Percentiles rank a stretch among this genome's conserved stretches.
Conservation (phyloP, 257 asterid genomes). For the Oldenlandia corymbosa region DNA sequence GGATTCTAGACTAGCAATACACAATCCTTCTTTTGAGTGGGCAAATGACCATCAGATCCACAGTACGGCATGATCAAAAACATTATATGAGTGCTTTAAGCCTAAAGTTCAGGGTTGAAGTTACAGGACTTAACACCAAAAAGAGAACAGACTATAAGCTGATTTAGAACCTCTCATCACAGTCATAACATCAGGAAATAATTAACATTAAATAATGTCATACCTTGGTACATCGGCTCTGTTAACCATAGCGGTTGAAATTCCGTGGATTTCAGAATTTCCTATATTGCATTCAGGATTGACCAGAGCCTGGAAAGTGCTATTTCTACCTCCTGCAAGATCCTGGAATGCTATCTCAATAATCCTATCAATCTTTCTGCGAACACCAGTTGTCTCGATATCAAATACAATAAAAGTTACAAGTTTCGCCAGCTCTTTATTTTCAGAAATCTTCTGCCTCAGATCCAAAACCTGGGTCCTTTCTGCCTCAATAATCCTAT, state of each 20-base stretch:
- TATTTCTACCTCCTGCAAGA: constrained; percentile 78
- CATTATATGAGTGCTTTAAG: neutral
- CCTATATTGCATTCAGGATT: constrained; percentile 64
- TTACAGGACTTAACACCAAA: neutral
- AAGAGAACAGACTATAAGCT: neutral
- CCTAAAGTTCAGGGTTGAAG: neutral
- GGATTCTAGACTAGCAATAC: neutral
- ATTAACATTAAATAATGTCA: constrained; percentile 1
- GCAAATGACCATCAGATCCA: neutral
- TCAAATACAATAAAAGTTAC: constrained; percentile 63
- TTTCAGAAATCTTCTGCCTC: constrained; percentile 27
- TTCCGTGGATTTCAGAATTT: constrained; percentile 55
- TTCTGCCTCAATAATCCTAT: constrained; percentile 28
- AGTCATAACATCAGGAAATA: constrained; percentile 10
- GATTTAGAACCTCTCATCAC: neutral
- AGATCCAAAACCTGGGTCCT: constrained; percentile 34
- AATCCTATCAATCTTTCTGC: constrained; percentile 48
- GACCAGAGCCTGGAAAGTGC: constrained; percentile 81
- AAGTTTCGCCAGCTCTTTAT: constrained; percentile 49
- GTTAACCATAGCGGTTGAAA: constrained; percentile 65
- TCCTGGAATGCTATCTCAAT: constrained; percentile 86
- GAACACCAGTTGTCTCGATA: constrained; percentile 84
- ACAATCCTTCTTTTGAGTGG: neutral
- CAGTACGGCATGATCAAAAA: constrained; percentile 1
- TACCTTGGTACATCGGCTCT: constrained; percentile 72